Conservation (phyloP, 2,329 filamentous ascomycete genomes). For the Orbilia blumenaviensis region DNA sequence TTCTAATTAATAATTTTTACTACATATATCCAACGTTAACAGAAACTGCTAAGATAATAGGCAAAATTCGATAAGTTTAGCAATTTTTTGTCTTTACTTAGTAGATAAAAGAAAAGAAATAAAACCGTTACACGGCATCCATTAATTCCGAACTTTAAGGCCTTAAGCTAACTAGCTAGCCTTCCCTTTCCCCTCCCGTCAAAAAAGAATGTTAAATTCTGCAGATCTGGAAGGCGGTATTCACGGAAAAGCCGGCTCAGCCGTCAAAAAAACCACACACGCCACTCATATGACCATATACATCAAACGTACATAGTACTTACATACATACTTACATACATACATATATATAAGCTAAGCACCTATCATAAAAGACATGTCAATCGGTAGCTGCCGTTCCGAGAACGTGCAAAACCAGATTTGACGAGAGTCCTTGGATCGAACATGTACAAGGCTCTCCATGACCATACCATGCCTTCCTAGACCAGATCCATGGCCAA, state of each 20-base stretch:
- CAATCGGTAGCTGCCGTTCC: slow-evolving; percentile 50
- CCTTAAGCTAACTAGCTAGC: too few species aligned
- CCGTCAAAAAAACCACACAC: slow-evolving; percentile 3
- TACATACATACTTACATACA: not conserved
- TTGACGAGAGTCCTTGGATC: not conserved
- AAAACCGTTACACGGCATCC: slow-evolving; percentile 3
- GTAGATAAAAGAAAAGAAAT: not conserved
- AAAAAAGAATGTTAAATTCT: not conserved
- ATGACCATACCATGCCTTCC: too few species aligned
- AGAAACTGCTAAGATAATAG: too few species aligned
- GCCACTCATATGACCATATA: too few species aligned
- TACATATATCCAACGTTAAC: too few species aligned
- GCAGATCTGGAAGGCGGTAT: slow-evolving; percentile 1
- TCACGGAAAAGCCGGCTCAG: slow-evolving; percentile 39
- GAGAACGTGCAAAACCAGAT: slow-evolving; percentile 18
- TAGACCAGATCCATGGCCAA: not conserved
- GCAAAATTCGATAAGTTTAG: too few species aligned
- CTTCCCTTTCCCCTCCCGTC: not conserved
- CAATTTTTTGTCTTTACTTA: too few species aligned
- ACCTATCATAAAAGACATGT: not conserved
- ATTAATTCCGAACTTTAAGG: not conserved
- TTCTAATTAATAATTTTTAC: not conserved
- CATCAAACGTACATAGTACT: too few species aligned
- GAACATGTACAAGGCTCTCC: not conserved
- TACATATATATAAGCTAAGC: not conserved